Conservation (phyloP, 2,329 filamentous ascomycete genomes). For the Hypocrella siamensis region DNA sequence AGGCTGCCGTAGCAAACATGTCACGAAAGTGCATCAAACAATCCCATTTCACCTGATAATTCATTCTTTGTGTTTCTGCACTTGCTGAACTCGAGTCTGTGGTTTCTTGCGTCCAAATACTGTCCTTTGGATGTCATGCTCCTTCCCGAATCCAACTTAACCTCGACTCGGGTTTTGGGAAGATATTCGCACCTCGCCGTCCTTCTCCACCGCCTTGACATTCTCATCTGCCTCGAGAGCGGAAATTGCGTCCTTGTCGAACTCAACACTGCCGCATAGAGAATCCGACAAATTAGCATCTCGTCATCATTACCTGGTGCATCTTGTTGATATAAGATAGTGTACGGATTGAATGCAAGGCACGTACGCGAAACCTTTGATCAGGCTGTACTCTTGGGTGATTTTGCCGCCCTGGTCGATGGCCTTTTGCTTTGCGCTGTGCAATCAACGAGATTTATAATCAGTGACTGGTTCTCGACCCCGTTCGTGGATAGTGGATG, state of each 20-base stretch:
- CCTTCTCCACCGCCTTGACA: constrained; percentile 59
- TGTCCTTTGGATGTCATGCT: not conserved
- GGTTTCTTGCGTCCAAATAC: too few relatives aligned
- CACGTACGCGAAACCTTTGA: constrained; percentile 86
- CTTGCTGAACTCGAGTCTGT: too few relatives aligned
- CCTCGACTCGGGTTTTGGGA: too few relatives aligned
- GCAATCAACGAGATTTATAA: too few relatives aligned
- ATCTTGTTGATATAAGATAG: not conserved
- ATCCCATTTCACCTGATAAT: too few relatives aligned
- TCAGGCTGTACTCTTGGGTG: constrained; percentile 66
- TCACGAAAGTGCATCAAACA: too few relatives aligned
- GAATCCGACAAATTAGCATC: too few relatives aligned
- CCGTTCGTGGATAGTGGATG: not conserved
- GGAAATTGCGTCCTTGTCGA: constrained; percentile 48
- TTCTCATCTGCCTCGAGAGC: constrained; percentile 54
- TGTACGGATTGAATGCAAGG: too few relatives aligned
- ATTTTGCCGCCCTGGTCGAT: constrained; percentile 68
- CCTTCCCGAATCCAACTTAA: too few relatives aligned
- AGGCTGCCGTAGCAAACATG: too few relatives aligned
- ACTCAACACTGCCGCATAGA: constrained; percentile 46
- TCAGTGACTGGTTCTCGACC: too few relatives aligned
- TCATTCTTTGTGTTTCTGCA: too few relatives aligned
- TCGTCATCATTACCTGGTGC: not conserved
- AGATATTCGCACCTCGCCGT: constrained; percentile 56
- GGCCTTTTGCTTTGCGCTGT: constrained; percentile 65